Conservation (phyloP, 1,284 basidiomycete species). For the Pterula multifida region DNA sequence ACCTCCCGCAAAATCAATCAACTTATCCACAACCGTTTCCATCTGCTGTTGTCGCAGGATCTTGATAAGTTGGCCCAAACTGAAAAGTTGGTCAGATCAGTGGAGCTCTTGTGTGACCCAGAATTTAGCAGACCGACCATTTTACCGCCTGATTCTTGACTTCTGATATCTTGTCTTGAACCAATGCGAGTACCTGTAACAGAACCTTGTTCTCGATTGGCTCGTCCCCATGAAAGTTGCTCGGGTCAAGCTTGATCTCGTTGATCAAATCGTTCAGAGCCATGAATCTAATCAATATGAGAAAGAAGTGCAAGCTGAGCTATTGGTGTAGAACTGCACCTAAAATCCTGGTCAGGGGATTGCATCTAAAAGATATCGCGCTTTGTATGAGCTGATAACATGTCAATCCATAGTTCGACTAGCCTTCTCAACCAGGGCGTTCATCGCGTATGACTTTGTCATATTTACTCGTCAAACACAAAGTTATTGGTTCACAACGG, state of each 20-base stretch:
- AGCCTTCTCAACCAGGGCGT: constrained; percentile 69
- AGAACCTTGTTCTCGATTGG: constrained; percentile 70
- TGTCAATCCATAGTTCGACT: neutral
- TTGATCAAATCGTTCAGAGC: constrained; percentile 85
- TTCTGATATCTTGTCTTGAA: constrained; percentile 92
- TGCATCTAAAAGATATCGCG: constrained; percentile 47
- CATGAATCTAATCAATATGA: constrained; percentile 61
- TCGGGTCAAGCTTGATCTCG: constrained; percentile 68
- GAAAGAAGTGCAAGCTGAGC: constrained; percentile 16
- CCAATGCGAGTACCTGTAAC: constrained; percentile 68
- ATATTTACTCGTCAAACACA: too few relatives aligned
- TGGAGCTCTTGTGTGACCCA: neutral
- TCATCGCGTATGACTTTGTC: constrained; percentile 76
- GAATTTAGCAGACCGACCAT: constrained; percentile 50
- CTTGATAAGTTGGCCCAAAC: constrained; percentile 79
- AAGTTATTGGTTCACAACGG: too few relatives aligned
- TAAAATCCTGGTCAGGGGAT: constrained; percentile 74
- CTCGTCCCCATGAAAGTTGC: constrained; percentile 71
- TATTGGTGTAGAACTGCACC: constrained; percentile 28
- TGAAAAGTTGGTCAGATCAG: constrained; percentile 19
- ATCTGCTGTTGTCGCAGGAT: constrained; percentile 75
- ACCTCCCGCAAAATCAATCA: constrained; percentile 76
- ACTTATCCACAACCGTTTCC: constrained; percentile 76
- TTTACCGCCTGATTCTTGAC: constrained; percentile 97
- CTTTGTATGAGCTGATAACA: constrained; percentile 3